Percentiles rank a stretch among this genome's conserved stretches.
Conservation (phyloP, 352 stramenopile genomes). For the Phytophthora nicotianae region DNA sequence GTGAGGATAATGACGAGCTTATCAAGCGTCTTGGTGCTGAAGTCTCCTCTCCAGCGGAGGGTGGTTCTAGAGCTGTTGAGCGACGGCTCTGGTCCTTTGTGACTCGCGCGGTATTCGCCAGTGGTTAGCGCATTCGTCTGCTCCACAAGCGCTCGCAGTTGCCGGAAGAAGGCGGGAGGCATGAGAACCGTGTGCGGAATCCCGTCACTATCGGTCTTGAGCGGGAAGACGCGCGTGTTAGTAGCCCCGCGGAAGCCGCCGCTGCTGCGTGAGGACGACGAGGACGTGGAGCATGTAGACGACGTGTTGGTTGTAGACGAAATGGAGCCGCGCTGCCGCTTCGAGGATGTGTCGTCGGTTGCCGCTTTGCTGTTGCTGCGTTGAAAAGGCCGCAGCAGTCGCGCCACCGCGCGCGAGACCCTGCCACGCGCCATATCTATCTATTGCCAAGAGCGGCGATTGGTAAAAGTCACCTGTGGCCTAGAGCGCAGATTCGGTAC, state of each 20-base stretch:
- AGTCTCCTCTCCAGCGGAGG: conserved; percentile 26
- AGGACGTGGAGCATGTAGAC: conserved; percentile 37
- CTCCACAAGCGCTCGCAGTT: conserved; percentile 37
- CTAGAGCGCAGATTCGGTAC: conserved; percentile 23
- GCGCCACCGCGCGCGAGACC: conserved; percentile 46
- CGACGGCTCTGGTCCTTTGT: conserved; percentile 18
- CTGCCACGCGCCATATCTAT: conserved; percentile 36
- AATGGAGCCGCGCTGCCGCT: conserved; percentile 21
- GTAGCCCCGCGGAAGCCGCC: conserved; percentile 11
- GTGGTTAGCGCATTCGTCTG: conserved; percentile 28
- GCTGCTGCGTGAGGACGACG: conserved; percentile 31
- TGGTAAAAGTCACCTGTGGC: not conserved
- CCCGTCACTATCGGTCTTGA: conserved; percentile 22
- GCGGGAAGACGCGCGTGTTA: conserved; percentile 22
- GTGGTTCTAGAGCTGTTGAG: conserved; percentile 21
- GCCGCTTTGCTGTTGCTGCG: conserved; percentile 23
- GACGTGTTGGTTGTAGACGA: conserved; percentile 31
- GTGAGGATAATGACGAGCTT: conserved; percentile 40
- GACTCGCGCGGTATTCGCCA: conserved; percentile 28
- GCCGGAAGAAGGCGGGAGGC: conserved; percentile 42
- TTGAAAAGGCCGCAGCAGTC: conserved; percentile 49
- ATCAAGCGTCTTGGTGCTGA: conserved; percentile 43
- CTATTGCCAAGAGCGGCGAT: not conserved
- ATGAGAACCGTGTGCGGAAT: conserved; percentile 36
- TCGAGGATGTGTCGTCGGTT: conserved; percentile 10